Percentiles rank a stretch among this genome's conserved stretches.
Evolutionary conservation across 352 stramenopile genomes (phyloP).

Genomic region (Globisporangium canariense): DNA sequence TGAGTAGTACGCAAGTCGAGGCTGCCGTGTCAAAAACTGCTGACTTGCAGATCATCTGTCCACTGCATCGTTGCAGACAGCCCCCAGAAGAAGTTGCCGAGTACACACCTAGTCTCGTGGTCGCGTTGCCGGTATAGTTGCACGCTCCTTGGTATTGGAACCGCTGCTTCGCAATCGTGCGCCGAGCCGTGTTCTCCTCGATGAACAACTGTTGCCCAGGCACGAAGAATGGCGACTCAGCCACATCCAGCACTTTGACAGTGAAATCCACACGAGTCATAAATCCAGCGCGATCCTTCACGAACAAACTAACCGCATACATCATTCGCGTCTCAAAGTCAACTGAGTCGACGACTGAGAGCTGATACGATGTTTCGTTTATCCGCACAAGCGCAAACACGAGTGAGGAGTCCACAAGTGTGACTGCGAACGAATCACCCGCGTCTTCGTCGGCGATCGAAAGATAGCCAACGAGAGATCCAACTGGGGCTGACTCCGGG

Average conservation of each 20-base stretch:
- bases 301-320: background rate
- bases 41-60: slow-evolving; percentile 1
- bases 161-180: slow-evolving; percentile 18
- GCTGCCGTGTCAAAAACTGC: slow-evolving; percentile 1
- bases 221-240: slow-evolving; percentile 40
- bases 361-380: slow-evolving; percentile 9
- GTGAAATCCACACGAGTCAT: slow-evolving; percentile 5
- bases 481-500: slow-evolving; percentile 5
- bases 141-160: slow-evolving; percentile 22
- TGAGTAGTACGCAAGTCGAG: slow-evolving; percentile 8
- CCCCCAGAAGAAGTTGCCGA: background rate
- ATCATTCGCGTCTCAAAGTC: slow-evolving; percentile 8
- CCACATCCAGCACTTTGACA: slow-evolving; percentile 33
- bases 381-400: slow-evolving; percentile 8
- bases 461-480: background rate
- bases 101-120: background rate
- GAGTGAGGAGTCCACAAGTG: background rate
- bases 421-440: background rate
- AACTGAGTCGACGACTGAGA: background rate
- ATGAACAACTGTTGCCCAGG: slow-evolving; percentile 37
- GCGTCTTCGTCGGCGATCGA: slow-evolving; percentile 9
- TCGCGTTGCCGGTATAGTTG: background rate
- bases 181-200: slow-evolving; percentile 22
- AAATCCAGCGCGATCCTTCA: slow-evolving; percentile 7
- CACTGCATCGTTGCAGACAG: slow-evolving; percentile 5